phyloP scores from a whole-genome alignment of 495 filamentous ascomycete genomes.

The Penicillium maclennaniae region DNA sequence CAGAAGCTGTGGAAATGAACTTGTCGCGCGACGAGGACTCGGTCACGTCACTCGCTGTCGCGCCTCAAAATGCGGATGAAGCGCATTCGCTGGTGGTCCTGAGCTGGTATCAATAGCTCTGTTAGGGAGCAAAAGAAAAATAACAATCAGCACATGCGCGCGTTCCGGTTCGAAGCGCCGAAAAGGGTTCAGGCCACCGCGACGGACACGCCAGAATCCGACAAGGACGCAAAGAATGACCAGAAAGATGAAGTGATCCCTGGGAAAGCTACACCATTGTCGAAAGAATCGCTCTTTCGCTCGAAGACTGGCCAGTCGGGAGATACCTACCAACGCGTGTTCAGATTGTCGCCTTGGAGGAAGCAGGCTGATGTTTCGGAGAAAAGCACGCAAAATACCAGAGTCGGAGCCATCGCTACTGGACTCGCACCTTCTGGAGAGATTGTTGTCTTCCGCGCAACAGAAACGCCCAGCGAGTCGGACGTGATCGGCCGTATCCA shows the following conservation, averaged over 20 bases:
- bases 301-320: slow-evolving; percentile 41
- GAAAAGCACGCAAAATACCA: slow-evolving; percentile 19
- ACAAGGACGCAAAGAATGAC: slow-evolving; percentile 13
- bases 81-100: slow-evolving; percentile 55
- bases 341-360: slow-evolving; percentile 64
- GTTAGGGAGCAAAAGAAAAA: slow-evolving; percentile 63
- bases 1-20: slow-evolving; percentile 67
- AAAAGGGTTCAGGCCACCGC: slow-evolving; percentile 16
- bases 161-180: slow-evolving; percentile 62
- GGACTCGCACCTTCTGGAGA: slow-evolving; percentile 69
- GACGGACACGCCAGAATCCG: slow-evolving; percentile 1
- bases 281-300: slow-evolving; percentile 61
- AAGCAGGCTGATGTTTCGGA: slow-evolving; percentile 31
- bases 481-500: slow-evolving; percentile 64
- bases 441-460: slow-evolving; percentile 75
- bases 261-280: slow-evolving; percentile 50
- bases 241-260: slow-evolving; percentile 19
- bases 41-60: slow-evolving; percentile 73
- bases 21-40: slow-evolving; percentile 88
- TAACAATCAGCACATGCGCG: slow-evolving; percentile 82
- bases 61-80: slow-evolving; percentile 46
- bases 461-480: slow-evolving; percentile 47
- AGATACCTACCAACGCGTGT: slow-evolving; percentile 74
- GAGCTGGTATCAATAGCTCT: slow-evolving; percentile 85
- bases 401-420: slow-evolving; percentile 71